Evolutionary conservation across 2,329 filamentous ascomycete species (phyloP).

Genomic region (Colletotrichum sp.): DNA sequence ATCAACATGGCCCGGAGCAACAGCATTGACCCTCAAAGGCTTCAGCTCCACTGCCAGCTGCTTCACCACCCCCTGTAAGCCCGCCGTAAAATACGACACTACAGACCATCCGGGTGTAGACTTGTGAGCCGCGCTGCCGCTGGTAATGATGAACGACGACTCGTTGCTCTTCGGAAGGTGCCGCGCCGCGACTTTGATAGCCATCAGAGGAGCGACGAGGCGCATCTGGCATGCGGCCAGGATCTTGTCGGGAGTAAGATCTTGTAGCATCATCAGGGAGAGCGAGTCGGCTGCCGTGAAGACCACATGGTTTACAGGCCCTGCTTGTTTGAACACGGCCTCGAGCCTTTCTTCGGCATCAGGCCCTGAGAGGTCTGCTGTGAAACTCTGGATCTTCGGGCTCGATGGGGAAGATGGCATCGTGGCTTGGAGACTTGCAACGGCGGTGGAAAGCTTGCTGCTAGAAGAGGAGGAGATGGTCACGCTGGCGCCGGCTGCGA

Average conservation of each 20-base stretch:
- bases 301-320: constrained; percentile 49
- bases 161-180: constrained; percentile 46
- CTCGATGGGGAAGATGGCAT: rapidly evolving
- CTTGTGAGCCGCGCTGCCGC: constrained; percentile 54
- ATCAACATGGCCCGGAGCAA: constrained; percentile 31
- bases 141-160: constrained; percentile 62
- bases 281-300: constrained; percentile 58
- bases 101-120: constrained; percentile 59
- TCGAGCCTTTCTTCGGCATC: constrained; percentile 48
- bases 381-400: constrained; percentile 33
- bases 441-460: constrained; percentile 49
- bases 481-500: constrained; percentile 60
- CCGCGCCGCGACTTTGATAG: constrained; percentile 52
- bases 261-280: constrained; percentile 34
- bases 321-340: constrained; percentile 2
- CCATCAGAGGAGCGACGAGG: constrained; percentile 54
- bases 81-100: constrained; percentile 23
- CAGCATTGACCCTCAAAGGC: constrained; percentile 32
- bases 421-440: constrained; percentile 40
- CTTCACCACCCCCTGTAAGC: constrained; percentile 27
- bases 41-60: constrained; percentile 32
- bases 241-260: constrained; percentile 44
- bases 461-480: constrained; percentile 64
- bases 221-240: constrained; percentile 44
- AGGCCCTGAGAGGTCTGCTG: background rate